These are phyloP conservation scores for Ceratorhiza oryzae-sativae DNA, from an alignment of 1,284 basidiomycete species.

Conservation along the genomic window DNA sequence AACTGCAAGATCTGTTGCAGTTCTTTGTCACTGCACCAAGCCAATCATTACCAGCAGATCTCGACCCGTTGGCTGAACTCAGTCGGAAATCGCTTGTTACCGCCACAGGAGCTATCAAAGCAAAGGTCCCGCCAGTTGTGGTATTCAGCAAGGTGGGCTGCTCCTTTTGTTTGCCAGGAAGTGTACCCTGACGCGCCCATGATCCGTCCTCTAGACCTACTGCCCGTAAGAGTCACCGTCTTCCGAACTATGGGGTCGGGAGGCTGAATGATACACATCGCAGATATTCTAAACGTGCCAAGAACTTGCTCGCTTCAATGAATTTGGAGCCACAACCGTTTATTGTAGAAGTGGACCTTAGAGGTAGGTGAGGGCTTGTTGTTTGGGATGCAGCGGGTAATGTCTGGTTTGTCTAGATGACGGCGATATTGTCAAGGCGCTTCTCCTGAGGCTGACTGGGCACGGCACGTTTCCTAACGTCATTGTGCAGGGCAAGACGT, in stretches of 20 bases:
- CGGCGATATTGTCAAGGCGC: slow-evolving; percentile 64
- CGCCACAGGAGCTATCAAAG: slow-evolving; percentile 40
- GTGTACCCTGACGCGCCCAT: slow-evolving; percentile 23
- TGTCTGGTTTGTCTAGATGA: slow-evolving; percentile 58
- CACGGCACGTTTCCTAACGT: slow-evolving; percentile 79
- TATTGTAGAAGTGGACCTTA: slow-evolving; percentile 75
- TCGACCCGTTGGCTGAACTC: slow-evolving; percentile 40
- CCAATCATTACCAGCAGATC: slow-evolving; percentile 42
- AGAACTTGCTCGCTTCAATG: slow-evolving; percentile 69
- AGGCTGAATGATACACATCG: background rate
- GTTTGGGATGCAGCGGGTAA: background rate
- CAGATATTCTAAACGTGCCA: slow-evolving; percentile 74
- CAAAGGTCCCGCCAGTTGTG: slow-evolving; percentile 66
- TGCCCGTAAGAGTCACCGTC: slow-evolving; percentile 63
- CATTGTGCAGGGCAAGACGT: slow-evolving; percentile 66
- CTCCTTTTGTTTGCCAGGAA: background rate
- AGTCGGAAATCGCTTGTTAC: slow-evolving; percentile 17
- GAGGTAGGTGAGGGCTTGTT: slow-evolving; percentile 56
- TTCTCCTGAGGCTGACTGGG: slow-evolving; percentile 70
- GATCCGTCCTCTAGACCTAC: slow-evolving; percentile 59
- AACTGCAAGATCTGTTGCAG: slow-evolving; percentile 44
- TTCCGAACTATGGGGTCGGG: background rate
- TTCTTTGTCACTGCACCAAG: slow-evolving; percentile 40
- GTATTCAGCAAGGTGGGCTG: slow-evolving; percentile 78
- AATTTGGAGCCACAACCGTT: slow-evolving; percentile 71